A percentile compares a stretch with the other conserved stretches of the same genome.
phyloP scores from a whole-genome alignment of 2,329 filamentous ascomycete species.

The Penicillium sp. region DNA sequence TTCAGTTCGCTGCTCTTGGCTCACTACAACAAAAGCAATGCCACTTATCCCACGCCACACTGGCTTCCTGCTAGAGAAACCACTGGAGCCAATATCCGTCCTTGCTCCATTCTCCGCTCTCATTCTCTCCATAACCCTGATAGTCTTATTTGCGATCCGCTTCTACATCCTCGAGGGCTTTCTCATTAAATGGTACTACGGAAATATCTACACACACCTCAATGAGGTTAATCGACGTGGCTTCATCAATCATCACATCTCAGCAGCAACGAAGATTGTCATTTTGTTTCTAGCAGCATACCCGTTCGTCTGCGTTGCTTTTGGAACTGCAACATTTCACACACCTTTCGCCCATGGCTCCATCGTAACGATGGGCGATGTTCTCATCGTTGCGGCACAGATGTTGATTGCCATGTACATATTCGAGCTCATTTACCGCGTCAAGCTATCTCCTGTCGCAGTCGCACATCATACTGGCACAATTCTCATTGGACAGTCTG shows the following conservation, averaged over 20 bases:
- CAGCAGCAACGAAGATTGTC: conserved; percentile 42
- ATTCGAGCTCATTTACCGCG: conserved; percentile 47
- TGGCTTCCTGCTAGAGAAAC: background rate
- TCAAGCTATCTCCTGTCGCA: conserved; percentile 43
- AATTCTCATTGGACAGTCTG: conserved; percentile 44
- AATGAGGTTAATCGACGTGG: conserved; percentile 39
- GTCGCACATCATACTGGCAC: conserved; percentile 45
- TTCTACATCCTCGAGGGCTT: conserved; percentile 47
- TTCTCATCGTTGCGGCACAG: conserved; percentile 42
- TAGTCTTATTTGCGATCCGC: conserved; percentile 36
- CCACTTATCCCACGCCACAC: background rate
- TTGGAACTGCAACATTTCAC: conserved; percentile 33
- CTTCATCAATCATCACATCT: conserved; percentile 51
- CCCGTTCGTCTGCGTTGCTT: conserved; percentile 43
- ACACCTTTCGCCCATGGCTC: conserved; percentile 30
- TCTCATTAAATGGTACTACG: conserved; percentile 38
- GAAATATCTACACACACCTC: conserved; percentile 36
- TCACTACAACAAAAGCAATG: background rate
- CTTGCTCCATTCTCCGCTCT: conserved; percentile 26
- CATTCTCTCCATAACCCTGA: conserved; percentile 9
- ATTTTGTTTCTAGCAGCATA: conserved; percentile 43
- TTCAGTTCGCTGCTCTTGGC: background rate
- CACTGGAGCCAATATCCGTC: conserved; percentile 23
- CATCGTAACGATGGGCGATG: conserved; percentile 42
- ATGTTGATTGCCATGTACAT: conserved; percentile 50